These are phyloP conservation scores for Hordeum vulgare DNA, from an alignment of 176 grass and related monocot species.

Conservation along the genomic window MorexV3_pseudomolecules_assembly NC_058521.1:344190608-344191107, in stretches of 20 bases:
- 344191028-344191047: conserved; percentile 12
- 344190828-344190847: background rate
- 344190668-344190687: too few relatives aligned
- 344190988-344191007: background rate
- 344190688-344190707: too few relatives aligned
- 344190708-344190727: too few relatives aligned
- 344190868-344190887: background rate
- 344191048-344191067: background rate
- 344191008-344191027: background rate
- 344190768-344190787: background rate
- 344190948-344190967: conserved; percentile 20
- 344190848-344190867: background rate
- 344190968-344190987: conserved; percentile 21
- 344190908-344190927: conserved; percentile 1
- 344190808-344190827: background rate
- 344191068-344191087: conserved; percentile 24
- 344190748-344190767: too few relatives aligned
- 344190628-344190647: too few relatives aligned
- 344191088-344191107: conserved; percentile 15
- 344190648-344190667: too few relatives aligned
- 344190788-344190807: background rate
- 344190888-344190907: conserved; percentile 5
- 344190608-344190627: too few relatives aligned
- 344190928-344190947: conserved; percentile 16
- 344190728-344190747: too few relatives aligned